Conservation (phyloP, 177 flowering plant species). For the Vitis hybrid region DNA sequence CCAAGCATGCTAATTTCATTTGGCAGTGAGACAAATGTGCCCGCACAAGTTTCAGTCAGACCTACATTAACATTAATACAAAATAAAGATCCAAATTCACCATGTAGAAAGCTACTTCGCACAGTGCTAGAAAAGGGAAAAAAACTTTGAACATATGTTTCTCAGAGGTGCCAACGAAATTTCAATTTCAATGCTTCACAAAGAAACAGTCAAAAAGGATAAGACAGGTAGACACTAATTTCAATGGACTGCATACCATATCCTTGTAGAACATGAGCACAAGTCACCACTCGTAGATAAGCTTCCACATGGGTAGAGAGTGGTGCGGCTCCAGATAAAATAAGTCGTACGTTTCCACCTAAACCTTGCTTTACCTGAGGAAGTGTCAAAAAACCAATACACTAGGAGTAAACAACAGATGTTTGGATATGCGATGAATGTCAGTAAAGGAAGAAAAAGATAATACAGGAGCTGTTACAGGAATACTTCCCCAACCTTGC, state of each 20-base stretch:
- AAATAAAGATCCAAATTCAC: not conserved
- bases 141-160: not conserved
- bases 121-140: not conserved
- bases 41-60: conserved; percentile 95
- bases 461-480: not conserved
- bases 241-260: conserved; percentile 59
- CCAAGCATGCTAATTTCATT: conserved; percentile 83
- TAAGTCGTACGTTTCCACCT: conserved; percentile 90
- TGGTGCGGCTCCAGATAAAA: conserved; percentile 98
- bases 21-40: conserved; percentile 82
- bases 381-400: not conserved
- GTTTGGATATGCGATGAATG: not conserved
- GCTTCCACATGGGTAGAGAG: conserved; percentile 83
- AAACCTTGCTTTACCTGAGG: conserved; percentile 84
- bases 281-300: conserved; percentile 80
- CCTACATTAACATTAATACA: conserved; percentile 42
- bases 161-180: not conserved
- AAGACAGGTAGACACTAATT: not conserved
- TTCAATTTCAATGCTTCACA: not conserved
- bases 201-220: conserved; percentile 2
- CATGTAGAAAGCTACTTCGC: not conserved
- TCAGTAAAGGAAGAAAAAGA: not conserved
- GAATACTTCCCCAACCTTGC: conserved; percentile 50
- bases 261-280: conserved; percentile 95
- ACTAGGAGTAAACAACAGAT: not conserved